Conservation (phyloP, 768 basidiomycete species). For the Tephrocybe rancida region DNA sequence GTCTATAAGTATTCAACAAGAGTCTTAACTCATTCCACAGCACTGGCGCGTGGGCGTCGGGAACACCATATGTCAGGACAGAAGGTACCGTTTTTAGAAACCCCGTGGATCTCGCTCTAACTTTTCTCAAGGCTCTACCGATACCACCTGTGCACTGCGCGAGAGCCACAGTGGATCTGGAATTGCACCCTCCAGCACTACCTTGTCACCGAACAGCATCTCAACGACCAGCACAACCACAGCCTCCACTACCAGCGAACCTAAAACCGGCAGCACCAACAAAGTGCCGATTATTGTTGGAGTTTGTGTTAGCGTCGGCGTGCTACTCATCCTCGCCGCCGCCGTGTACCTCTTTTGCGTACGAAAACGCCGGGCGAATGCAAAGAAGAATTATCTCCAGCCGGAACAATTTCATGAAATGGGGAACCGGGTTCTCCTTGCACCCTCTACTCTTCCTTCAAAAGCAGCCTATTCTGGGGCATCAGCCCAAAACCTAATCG, state of each 20-base stretch:
- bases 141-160: slow-evolving; percentile 33
- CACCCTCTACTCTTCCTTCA: not conserved
- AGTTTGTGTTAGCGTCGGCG: slow-evolving; percentile 31
- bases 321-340: slow-evolving; percentile 25
- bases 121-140: slow-evolving; percentile 24
- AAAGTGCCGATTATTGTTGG: slow-evolving; percentile 28
- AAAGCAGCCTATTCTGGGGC: not conserved
- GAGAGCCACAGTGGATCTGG: slow-evolving; percentile 28
- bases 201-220: not conserved
- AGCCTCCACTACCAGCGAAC: slow-evolving; percentile 10
- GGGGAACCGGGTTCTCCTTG: not conserved
- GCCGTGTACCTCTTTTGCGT: slow-evolving; percentile 21
- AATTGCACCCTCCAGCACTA: slow-evolving; percentile 8
- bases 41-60: slow-evolving; percentile 36
- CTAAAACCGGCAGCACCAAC: slow-evolving; percentile 10
- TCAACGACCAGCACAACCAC: not conserved
- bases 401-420: not conserved
- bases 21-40: slow-evolving; percentile 21
- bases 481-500: not conserved
- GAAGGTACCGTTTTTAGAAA: slow-evolving; percentile 10
- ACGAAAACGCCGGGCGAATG: not conserved
- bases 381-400: not conserved
- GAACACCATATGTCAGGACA: slow-evolving; percentile 29
- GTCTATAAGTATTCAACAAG: not conserved
- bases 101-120: not conserved